A percentile compares a stretch with the other conserved stretches of the same genome.
phyloP scores from a whole-genome alignment of 371 early-diverging fungal genomes.

The Mortierella sp. region DNA sequence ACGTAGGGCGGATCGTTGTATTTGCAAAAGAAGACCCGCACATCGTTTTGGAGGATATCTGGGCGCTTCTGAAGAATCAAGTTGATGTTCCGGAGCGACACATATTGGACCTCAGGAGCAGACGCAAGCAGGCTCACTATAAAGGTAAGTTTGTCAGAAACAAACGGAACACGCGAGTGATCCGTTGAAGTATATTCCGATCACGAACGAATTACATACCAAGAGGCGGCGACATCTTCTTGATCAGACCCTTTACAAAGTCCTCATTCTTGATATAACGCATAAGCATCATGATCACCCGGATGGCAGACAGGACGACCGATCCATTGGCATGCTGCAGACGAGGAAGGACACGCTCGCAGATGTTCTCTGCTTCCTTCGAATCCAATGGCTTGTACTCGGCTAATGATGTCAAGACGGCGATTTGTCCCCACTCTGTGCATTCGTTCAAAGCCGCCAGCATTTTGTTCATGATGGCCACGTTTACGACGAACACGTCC shows the following conservation, averaged over 20 bases:
- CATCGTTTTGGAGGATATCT: constrained; percentile 88
- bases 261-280: constrained; percentile 86
- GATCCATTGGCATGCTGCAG: constrained; percentile 98
- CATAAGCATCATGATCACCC: constrained; percentile 91
- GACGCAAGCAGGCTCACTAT: constrained; percentile 89
- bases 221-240: constrained; percentile 93
- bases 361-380: constrained; percentile 90
- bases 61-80: constrained; percentile 95
- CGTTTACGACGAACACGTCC: constrained; percentile 84
- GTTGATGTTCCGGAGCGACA: constrained; percentile 94
- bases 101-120: constrained; percentile 96
- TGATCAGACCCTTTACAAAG: constrained; percentile 72
- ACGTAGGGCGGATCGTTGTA: constrained; percentile 99
- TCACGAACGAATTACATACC: constrained; percentile 55
- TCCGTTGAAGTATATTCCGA: background rate
- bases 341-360: constrained; percentile 93
- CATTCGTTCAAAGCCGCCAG: constrained; percentile 96
- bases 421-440: constrained; percentile 97
- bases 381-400: constrained; percentile 85
- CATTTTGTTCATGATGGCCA: constrained; percentile 84
- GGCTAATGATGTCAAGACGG: constrained; percentile 93
- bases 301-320: constrained; percentile 91
- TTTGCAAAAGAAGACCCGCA: constrained; percentile 97
- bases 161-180: background rate
- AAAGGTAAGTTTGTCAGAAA: background rate